Percentiles rank a stretch among this genome's conserved stretches.
These are phyloP conservation scores for Decorospora gaudefroyi DNA, from an alignment of 2,329 filamentous ascomycete species.

Conservation along the genomic window DNA sequence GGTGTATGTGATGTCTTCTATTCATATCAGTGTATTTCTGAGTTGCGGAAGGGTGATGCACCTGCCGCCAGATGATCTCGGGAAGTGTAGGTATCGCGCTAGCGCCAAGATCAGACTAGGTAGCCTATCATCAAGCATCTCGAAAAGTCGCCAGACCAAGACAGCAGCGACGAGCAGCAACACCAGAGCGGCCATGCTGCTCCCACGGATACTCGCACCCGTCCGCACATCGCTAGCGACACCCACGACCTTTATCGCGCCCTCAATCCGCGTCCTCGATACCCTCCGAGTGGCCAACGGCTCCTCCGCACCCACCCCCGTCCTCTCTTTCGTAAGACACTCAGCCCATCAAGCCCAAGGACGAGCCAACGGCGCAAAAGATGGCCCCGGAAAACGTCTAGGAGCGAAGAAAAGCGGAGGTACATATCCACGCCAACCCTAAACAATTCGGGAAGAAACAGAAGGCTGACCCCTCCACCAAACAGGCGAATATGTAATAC, in stretches of 20 bases:
- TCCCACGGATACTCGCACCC: conserved; percentile 47
- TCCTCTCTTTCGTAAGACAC: conserved; percentile 59
- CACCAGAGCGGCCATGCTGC: conserved; percentile 45
- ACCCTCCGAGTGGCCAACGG: conserved; percentile 41
- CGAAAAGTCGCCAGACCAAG: conserved; percentile 36
- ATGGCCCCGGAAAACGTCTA: conserved; percentile 80
- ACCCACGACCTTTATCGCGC: conserved; percentile 26
- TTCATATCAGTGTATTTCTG: no score
- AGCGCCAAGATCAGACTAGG: conserved; percentile 12
- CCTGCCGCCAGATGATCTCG: no score
- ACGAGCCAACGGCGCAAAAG: conserved; percentile 70
- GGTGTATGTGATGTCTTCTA: no score
- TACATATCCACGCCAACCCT: conserved; percentile 41
- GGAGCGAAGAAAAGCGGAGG: conserved; percentile 92
- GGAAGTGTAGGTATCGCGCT: conserved; percentile 1
- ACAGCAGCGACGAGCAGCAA: conserved; percentile 15
- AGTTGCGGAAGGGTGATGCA: no score
- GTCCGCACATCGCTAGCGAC: conserved; percentile 38
- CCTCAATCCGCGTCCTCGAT: conserved; percentile 40
- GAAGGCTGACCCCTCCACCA: conserved; percentile 2
- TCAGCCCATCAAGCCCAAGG: conserved; percentile 69
- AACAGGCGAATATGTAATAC: conserved; percentile 85
- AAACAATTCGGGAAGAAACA: not conserved
- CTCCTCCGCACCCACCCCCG: conserved; percentile 37
- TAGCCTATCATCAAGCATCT: conserved; percentile 24